Conservation (phyloP, 768 basidiomycete genomes). For the Suillus spraguei region DNA sequence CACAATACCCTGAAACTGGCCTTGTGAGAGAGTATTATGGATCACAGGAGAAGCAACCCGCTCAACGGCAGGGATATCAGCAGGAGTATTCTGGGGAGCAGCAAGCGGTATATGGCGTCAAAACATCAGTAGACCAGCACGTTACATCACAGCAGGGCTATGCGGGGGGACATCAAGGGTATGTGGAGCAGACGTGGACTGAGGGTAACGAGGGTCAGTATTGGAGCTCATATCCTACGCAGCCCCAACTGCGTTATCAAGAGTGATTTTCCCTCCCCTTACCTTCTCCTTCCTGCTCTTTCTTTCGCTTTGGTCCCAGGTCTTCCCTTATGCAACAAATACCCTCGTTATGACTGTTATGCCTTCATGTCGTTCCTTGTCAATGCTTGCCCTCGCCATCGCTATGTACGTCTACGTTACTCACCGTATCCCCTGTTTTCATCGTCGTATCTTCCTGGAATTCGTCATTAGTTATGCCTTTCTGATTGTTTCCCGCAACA, state of each 20-base stretch:
- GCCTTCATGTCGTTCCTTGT: not conserved
- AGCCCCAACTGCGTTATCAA: constrained; percentile 1
- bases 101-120: not conserved
- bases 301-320: not conserved
- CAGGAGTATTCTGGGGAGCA: not conserved
- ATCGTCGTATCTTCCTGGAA: not conserved
- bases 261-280: not conserved
- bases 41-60: constrained; percentile 1
- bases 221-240: constrained; percentile 2
- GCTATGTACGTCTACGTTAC: constrained; percentile 8
- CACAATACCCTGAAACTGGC: constrained; percentile 3
- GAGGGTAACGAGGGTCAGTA: not conserved
- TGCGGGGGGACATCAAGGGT: not conserved
- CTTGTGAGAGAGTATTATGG: constrained; percentile 2
- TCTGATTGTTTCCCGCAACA: not conserved
- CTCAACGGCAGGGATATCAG: not conserved
- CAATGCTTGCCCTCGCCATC: not conserved
- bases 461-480: not conserved
- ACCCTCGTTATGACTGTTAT: not conserved
- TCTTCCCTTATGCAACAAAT: not conserved
- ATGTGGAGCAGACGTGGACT: constrained; percentile 3
- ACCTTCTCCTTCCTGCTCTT: not conserved
- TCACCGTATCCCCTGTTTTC: not conserved
- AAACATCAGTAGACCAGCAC: constrained; percentile 4
- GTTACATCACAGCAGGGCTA: not conserved